A percentile compares a stretch with the other conserved stretches of the same genome.
These are phyloP conservation scores for Coemansia sp. DNA, from an alignment of 192 early-diverging fungal genomes.

Conservation along the genomic window DNA sequence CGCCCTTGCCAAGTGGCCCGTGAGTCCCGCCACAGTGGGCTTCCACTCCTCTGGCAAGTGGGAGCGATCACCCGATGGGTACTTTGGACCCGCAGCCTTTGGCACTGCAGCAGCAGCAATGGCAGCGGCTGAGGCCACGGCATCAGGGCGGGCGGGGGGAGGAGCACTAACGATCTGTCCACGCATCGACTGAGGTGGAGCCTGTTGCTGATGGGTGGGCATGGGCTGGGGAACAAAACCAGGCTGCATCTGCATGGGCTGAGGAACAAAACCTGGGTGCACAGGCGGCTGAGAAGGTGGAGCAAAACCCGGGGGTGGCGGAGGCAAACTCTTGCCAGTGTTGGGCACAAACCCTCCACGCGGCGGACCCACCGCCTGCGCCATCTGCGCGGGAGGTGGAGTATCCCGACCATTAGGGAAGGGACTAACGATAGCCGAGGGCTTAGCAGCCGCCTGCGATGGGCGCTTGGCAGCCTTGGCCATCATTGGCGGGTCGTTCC, in stretches of 20 bases:
- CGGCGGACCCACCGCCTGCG: not conserved
- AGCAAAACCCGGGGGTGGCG: not conserved
- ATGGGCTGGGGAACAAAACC: constrained; percentile 26
- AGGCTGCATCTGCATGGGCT: constrained; percentile 13
- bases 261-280: constrained; percentile 13
- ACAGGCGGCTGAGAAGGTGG: constrained; percentile 10
- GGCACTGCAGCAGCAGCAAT: not conserved
- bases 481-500: constrained; percentile 41
- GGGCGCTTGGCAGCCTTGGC: constrained; percentile 29
- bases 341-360: constrained; percentile 12
- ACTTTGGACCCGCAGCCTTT: constrained; percentile 33
- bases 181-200: constrained; percentile 15
- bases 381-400: constrained; percentile 17
- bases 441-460: constrained; percentile 13
- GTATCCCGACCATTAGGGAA: constrained; percentile 42
- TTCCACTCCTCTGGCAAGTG: constrained; percentile 78
- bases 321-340: constrained; percentile 12
- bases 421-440: constrained; percentile 33
- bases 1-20: constrained; percentile 56
- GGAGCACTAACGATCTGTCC: constrained; percentile 25
- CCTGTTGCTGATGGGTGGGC: constrained; percentile 21
- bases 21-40: constrained; percentile 57
- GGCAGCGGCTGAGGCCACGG: not conserved
- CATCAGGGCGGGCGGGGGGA: not conserved
- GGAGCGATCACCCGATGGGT: constrained; percentile 74